These are phyloP conservation scores for Favolaschia claudopus DNA, from an alignment of 768 basidiomycete species.

Conservation along the genomic window DNA sequence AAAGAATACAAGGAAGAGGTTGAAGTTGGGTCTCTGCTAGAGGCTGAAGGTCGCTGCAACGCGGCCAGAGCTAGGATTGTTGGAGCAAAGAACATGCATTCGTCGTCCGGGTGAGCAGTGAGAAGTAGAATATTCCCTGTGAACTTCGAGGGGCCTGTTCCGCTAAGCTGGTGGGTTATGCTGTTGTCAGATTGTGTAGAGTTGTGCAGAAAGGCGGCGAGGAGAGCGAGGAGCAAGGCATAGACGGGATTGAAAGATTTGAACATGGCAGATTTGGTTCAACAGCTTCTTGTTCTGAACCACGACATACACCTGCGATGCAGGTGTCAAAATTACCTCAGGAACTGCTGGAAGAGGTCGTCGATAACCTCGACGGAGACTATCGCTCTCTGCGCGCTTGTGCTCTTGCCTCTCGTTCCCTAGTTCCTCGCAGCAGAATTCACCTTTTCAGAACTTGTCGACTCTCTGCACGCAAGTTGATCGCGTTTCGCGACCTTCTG, in stretches of 20 bases:
- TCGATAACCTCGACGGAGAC: too few relatives aligned
- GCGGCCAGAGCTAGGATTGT: slow-evolving; percentile 66
- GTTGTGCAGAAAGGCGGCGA: slow-evolving; percentile 40
- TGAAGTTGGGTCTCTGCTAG: neutral
- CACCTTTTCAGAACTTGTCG: too few relatives aligned
- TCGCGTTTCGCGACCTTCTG: too few relatives aligned
- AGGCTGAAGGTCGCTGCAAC: slow-evolving; percentile 16
- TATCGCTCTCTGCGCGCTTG: too few relatives aligned
- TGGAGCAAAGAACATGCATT: slow-evolving; percentile 93
- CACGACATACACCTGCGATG: too few relatives aligned
- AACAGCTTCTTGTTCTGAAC: too few relatives aligned
- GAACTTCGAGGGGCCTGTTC: slow-evolving; percentile 16
- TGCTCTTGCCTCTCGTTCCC: too few relatives aligned
- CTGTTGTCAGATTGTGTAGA: slow-evolving; percentile 39
- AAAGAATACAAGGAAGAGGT: slow-evolving; percentile 59
- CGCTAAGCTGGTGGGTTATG: slow-evolving; percentile 22
- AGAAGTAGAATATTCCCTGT: slow-evolving; percentile 63
- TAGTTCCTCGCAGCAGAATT: too few relatives aligned
- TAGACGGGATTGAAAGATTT: slow-evolving; percentile 28
- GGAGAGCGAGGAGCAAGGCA: slow-evolving; percentile 38
- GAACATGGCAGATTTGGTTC: slow-evolving; percentile 15
- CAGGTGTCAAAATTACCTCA: too few relatives aligned
- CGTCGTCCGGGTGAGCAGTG: slow-evolving; percentile 95
- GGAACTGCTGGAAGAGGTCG: too few relatives aligned
- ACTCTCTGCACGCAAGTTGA: too few relatives aligned